Conservation (phyloP, 805 yeast species). For the Hanseniaspora vineae region DNA sequence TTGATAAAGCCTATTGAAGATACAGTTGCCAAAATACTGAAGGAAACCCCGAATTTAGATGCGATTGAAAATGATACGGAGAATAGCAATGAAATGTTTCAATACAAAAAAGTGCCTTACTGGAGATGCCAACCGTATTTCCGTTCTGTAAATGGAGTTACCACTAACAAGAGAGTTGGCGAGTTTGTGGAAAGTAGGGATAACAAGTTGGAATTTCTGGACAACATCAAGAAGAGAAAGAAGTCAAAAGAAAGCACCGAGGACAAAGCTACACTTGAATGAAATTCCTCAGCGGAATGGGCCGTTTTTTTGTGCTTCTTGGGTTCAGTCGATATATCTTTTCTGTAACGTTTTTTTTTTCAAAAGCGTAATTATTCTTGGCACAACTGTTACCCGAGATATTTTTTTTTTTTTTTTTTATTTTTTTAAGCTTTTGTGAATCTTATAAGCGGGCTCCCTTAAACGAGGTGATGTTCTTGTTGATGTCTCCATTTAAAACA, state of each 20-base stretch:
- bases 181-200: conserved; percentile 14
- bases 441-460: no score
- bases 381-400: no score
- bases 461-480: no score
- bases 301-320: no score
- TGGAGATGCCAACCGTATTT: conserved; percentile 97
- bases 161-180: conserved; percentile 31
- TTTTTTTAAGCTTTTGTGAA: no score
- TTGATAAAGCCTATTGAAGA: conserved; percentile 57
- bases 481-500: no score
- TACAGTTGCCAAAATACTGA: conserved; percentile 48
- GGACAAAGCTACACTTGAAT: neutral
- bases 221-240: conserved; percentile 2
- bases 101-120: conserved; percentile 69
- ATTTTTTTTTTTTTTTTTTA: no score
- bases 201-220: conserved; percentile 7
- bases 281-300: no score
- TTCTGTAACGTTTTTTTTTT: no score
- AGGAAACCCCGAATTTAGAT: conserved; percentile 38
- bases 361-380: no score
- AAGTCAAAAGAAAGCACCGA: neutral
- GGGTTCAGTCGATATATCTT: no score
- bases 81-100: conserved; percentile 1
- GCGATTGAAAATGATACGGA: conserved; percentile 1
- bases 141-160: conserved; percentile 74